Evolutionary conservation across 768 basidiomycete genomes (phyloP).

Genomic region (Galerina sulciceps): DNA sequence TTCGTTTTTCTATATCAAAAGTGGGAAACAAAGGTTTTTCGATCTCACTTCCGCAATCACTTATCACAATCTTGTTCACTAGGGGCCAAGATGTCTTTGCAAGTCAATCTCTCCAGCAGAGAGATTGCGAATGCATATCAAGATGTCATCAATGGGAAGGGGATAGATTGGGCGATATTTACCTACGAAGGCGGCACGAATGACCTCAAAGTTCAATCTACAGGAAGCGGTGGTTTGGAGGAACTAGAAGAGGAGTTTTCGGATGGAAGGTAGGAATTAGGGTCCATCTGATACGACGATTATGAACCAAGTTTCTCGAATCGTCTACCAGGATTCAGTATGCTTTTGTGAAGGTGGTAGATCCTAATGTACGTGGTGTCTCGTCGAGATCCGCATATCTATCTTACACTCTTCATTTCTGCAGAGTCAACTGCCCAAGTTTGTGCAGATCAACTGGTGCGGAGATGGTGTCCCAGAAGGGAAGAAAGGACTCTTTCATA

Average conservation of each 20-base stretch:
- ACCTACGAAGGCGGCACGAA: constrained; percentile 84
- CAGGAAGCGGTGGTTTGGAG: constrained; percentile 87
- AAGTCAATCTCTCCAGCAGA: constrained; percentile 75
- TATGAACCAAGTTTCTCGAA: constrained; percentile 16
- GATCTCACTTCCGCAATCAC: not conserved
- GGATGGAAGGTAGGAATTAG: constrained; percentile 74
- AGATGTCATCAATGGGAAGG: constrained; percentile 66
- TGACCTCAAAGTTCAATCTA: constrained; percentile 85
- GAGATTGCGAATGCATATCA: constrained; percentile 79
- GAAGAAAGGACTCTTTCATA: constrained; percentile 92
- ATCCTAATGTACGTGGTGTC: constrained; percentile 69
- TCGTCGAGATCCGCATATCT: not conserved
- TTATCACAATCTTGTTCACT: not conserved
- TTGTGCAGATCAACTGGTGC: constrained; percentile 97
- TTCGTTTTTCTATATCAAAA: not conserved
- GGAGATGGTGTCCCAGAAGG: constrained; percentile 94
- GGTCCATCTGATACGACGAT: constrained; percentile 11
- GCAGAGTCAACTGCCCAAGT: constrained; percentile 84
- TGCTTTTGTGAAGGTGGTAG: constrained; percentile 84
- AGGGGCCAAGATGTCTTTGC: constrained; percentile 64
- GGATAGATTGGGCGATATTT: constrained; percentile 79
- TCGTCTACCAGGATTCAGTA: constrained; percentile 78
- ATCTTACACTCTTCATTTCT: constrained; percentile 3
- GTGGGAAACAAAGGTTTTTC: not conserved
- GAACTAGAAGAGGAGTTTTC: constrained; percentile 94